Evolutionary conservation across 768 basidiomycete genomes (phyloP).

Genomic region (Cystofilobasidium macerans): DNA sequence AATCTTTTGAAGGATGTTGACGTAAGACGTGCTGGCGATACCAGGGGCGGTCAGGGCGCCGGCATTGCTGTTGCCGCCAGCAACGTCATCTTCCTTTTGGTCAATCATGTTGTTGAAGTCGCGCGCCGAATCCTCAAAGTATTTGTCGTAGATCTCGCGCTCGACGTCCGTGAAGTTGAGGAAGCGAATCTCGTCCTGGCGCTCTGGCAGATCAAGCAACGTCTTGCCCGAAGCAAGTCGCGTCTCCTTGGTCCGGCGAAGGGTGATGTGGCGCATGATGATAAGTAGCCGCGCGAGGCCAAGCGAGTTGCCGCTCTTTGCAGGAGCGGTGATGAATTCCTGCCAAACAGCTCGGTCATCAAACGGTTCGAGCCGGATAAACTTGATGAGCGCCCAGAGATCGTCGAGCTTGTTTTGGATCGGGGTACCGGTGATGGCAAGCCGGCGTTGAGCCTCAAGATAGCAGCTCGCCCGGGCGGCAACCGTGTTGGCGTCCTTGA

Average conservation of each 20-base stretch:
- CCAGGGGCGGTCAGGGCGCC: slow-evolving; percentile 32
- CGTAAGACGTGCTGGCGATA: slow-evolving; percentile 93
- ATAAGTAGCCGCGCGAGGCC: slow-evolving; percentile 89
- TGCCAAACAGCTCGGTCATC: slow-evolving; percentile 90
- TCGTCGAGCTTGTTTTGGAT: slow-evolving; percentile 99
- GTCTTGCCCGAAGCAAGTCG: slow-evolving; percentile 65
- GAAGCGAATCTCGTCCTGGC: slow-evolving; percentile 74
- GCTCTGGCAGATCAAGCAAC: slow-evolving; percentile 78
- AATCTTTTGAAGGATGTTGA: slow-evolving; percentile 92
- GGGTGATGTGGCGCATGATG: slow-evolving; percentile 91
- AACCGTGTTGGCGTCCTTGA: slow-evolving; percentile 90
- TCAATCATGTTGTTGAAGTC: slow-evolving; percentile 48
- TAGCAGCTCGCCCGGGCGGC: slow-evolving; percentile 92
- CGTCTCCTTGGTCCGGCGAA: slow-evolving; percentile 91
- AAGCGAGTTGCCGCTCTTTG: slow-evolving; percentile 70
- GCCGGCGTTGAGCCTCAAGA: slow-evolving; percentile 78
- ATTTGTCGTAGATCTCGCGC: slow-evolving; percentile 71
- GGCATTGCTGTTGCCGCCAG: slow-evolving; percentile 45
- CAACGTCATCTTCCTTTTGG: slow-evolving; percentile 47
- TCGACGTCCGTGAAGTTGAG: slow-evolving; percentile 76
- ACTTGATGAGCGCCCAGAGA: slow-evolving; percentile 92
- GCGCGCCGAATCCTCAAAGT: slow-evolving; percentile 79
- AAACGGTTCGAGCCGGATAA: slow-evolving; percentile 79
- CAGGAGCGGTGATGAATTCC: slow-evolving; percentile 80
- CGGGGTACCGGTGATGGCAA: slow-evolving; percentile 94